These are phyloP conservation scores for Wickerhamomyces chambardii DNA, from an alignment of 805 yeast species.

Conservation along the genomic window DNA sequence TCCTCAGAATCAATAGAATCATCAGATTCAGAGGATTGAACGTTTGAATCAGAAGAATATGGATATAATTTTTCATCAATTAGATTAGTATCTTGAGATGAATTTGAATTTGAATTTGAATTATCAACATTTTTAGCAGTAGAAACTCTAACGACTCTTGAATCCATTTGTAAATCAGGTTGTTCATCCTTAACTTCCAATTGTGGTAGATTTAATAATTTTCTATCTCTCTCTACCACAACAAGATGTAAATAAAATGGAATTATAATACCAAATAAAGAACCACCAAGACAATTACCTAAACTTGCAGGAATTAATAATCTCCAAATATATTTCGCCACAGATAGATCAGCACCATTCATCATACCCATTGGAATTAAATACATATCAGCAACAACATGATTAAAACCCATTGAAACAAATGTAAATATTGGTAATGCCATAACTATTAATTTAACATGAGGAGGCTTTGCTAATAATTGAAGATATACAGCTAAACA, in stretches of 20 bases:
- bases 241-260: constrained; percentile 71
- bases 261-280: constrained; percentile 48
- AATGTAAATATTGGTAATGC: constrained; percentile 66
- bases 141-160: constrained; percentile 58
- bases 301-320: constrained; percentile 58
- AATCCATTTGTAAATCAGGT: constrained; percentile 69
- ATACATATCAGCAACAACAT: constrained; percentile 79
- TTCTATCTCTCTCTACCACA: constrained; percentile 66
- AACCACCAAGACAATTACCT: constrained; percentile 79
- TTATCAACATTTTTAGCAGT: constrained; percentile 5
- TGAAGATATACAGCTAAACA: constrained; percentile 70
- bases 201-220: constrained; percentile 49
- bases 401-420: constrained; percentile 73
- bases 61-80: not conserved
- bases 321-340: constrained; percentile 65
- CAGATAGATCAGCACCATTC: constrained; percentile 55
- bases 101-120: no score
- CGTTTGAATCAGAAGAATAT: constrained; percentile 1
- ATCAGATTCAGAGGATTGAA: constrained; percentile 2
- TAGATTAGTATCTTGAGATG: not conserved
- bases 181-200: constrained; percentile 74
- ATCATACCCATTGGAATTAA: constrained; percentile 56
- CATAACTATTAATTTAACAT: constrained; percentile 61
- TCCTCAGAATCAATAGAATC: constrained; percentile 3
- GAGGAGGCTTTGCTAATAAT: constrained; percentile 70